Evolutionary conservation across 176 grass and related monocot species (phyloP), one percentile per base, ranked within the genome.

Genomic region (Paspalum notatum): DNA sequence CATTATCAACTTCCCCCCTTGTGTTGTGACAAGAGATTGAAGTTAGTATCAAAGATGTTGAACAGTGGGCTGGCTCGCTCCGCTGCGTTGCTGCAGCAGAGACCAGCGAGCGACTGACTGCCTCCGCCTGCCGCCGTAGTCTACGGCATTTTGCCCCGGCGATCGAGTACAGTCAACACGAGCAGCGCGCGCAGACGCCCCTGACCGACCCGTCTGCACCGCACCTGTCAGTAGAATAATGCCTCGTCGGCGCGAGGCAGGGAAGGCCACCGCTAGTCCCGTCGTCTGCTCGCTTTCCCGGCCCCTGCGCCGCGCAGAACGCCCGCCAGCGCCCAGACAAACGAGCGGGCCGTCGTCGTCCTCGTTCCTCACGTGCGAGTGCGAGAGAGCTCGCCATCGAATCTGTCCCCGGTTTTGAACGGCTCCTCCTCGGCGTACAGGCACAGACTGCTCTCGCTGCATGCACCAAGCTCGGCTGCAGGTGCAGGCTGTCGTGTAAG

Each of bases 121-220:
- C n/a, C n/a, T n/a, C n/a, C 52, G 54, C n/a, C 54, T 21, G 24
- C 9, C 58, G 11, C 8, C 9, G 22, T 25, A 47, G n/a, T n/a
- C 43, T 21, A 32, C 32, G 32, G 53, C 53, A 56, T 22, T 69
- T 24, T 68, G 20, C 66, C 66, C 7, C 41, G 66, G 26, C 17
- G n/a, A n/a, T n/a, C n/a, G 37, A 9, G 69, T 72, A 72, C 69
- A 73, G 48, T 55, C 48, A 73, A 55, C 71, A 73, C 71, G 26
- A 55, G 44, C 45, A 26, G 45, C 12, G 13, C 22, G 49, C n/a
- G n/a, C n/a, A n/a, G n/a, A n/a, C n/a, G n/a, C n/a, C 69, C 21
- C 45, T 20, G 57, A 53, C 58, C 40, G 70, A 20, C 58, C 58
- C 40, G 47, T 7, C 69, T 53, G 69, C 72, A 6, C 9, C 70